Base-by-base conservation (phyloP, 176 grass and related monocot genomes). In the Triticum urartu region DNA sequence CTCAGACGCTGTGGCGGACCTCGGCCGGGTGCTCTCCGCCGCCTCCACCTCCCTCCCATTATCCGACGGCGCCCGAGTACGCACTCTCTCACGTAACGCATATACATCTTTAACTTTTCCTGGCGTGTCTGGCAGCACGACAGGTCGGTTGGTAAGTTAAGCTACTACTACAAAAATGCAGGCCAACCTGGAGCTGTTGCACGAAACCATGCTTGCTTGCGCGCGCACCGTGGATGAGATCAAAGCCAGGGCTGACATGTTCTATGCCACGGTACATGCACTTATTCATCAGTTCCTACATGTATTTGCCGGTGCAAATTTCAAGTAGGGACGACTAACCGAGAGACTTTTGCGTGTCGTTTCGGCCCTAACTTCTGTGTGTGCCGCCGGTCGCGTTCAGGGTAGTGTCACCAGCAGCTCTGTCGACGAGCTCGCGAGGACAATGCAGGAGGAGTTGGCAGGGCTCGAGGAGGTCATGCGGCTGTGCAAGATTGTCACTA, bases 401-500 rank as follows among this genome's bases (percentile, higher is more conserved):
- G 90, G 81, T 24, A 78, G 87, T 13, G 77, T 68, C 26, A 66
- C 86, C 17, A 80, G 86, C 73, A 42, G 80, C 64, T 40, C 84
- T 12, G 48, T 88, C 9, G 61, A 25, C 11, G 91, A 95, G 28
- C 83, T 98, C 4, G 38, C 15, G 24, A 61, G 84, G 68, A 94
- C 87, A 56, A 91, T 98, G 15, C 73, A 58, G 81, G 68, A 81
- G 87, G 95, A 98, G 85, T 74, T 92, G 39, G 84, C 92, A 78
- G 92, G 93, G 77, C 83, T 98, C 13, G 38, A 93, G 62, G 89
- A 98, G 76, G 79, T 91, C 64, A 92, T 90, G 50, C 81, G 91
- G 24, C 83, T 98, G 14, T 87, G 38, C 68, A 90, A 65, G 65
- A 83, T 85, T 39, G 77, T 92, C 72, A 82, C 75, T 12, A 48